A percentile compares a stretch with the other conserved stretches of the same genome.
These are phyloP conservation scores for Erythrobasidium hasegawianum DNA, from an alignment of 1,284 basidiomycete species.

Conservation along the genomic window DNA sequence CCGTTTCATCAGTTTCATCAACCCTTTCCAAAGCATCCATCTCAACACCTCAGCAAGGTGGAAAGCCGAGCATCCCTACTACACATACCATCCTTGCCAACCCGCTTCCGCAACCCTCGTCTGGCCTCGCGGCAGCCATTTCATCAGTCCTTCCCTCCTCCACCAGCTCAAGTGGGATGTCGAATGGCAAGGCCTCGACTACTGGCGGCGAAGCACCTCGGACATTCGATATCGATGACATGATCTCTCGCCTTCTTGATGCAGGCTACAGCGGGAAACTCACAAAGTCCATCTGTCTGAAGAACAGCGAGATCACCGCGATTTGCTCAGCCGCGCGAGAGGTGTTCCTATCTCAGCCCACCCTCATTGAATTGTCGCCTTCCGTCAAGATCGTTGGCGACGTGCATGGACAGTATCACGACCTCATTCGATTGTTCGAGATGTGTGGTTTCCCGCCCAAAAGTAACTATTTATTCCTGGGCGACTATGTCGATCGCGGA, in stretches of 20 bases:
- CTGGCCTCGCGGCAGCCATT: conserved; percentile 31
- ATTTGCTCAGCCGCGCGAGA: conserved; percentile 97
- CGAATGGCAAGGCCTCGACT: conserved; percentile 8
- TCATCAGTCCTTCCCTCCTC: conserved; percentile 31
- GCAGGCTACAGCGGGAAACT: conserved; percentile 98
- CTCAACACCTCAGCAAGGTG: background rate
- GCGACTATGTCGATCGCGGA: conserved; percentile 97
- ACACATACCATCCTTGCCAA: conserved; percentile 51
- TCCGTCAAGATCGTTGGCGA: conserved; percentile 99
- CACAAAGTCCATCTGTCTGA: conserved; percentile 90
- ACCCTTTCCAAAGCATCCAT: conserved; percentile 3
- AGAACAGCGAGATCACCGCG: conserved; percentile 92
- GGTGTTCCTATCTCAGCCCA: conserved; percentile 93
- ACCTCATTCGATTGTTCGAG: conserved; percentile 96
- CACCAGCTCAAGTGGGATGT: background rate
- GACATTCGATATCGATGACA: conserved; percentile 92
- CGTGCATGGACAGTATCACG: conserved; percentile 91
- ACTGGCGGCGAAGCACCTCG: conserved; percentile 11
- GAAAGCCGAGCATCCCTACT: conserved; percentile 45
- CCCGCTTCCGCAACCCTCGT: conserved; percentile 36
- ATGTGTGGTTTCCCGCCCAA: conserved; percentile 99
- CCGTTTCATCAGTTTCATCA: conserved; percentile 2
- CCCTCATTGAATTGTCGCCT: conserved; percentile 93
- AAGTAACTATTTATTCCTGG: conserved; percentile 93
- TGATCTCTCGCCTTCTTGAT: conserved; percentile 93